A percentile compares a stretch with the other conserved stretches of the same genome.
phyloP scores from a whole-genome alignment of 164 flowering plant genomes.

The Malania oleifera region DNA sequence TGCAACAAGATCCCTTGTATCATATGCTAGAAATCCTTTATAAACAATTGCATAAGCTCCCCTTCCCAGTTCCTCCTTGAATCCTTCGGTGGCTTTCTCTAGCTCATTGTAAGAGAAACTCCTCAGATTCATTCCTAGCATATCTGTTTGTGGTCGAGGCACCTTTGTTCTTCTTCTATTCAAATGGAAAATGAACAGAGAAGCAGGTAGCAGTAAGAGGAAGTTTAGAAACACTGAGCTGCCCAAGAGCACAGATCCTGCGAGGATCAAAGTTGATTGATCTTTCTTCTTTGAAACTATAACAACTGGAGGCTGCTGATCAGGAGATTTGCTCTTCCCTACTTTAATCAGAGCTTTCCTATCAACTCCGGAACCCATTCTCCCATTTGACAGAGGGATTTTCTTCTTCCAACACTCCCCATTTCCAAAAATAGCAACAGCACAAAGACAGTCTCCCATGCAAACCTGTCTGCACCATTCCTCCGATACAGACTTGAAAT shows the following conservation, averaged over 20 bases:
- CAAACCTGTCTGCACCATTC: slow-evolving; percentile 39
- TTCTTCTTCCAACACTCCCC: slow-evolving; percentile 46
- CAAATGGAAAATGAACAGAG: not conserved
- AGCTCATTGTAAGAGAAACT: slow-evolving; percentile 25
- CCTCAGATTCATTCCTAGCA: slow-evolving; percentile 12
- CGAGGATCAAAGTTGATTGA: slow-evolving; percentile 9
- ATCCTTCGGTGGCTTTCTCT: slow-evolving; percentile 21
- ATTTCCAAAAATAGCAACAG: slow-evolving; percentile 28
- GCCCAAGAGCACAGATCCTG: slow-evolving; percentile 27
- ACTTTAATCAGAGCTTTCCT: slow-evolving; percentile 38
- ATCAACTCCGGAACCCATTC: not conserved
- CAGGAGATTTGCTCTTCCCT: slow-evolving; percentile 11
- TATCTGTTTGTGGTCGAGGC: not conserved
- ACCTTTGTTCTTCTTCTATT: slow-evolving; percentile 1
- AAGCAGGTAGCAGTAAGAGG: slow-evolving; percentile 12
- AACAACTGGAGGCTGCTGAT: not conserved
- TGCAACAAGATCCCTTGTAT: slow-evolving; percentile 7
- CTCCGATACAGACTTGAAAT: slow-evolving; percentile 8
- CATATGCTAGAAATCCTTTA: slow-evolving; percentile 20
- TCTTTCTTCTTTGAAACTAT: slow-evolving; percentile 5
- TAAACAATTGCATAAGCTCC: slow-evolving; percentile 31
- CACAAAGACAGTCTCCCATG: slow-evolving; percentile 50
- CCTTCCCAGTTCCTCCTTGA: slow-evolving; percentile 31
- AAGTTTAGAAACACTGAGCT: slow-evolving; percentile 38
- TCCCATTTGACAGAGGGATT: slow-evolving; percentile 38